Evolutionary conservation across 192 early-diverging fungal species (phyloP).

Genomic region (Linnemannia elongata): DNA sequence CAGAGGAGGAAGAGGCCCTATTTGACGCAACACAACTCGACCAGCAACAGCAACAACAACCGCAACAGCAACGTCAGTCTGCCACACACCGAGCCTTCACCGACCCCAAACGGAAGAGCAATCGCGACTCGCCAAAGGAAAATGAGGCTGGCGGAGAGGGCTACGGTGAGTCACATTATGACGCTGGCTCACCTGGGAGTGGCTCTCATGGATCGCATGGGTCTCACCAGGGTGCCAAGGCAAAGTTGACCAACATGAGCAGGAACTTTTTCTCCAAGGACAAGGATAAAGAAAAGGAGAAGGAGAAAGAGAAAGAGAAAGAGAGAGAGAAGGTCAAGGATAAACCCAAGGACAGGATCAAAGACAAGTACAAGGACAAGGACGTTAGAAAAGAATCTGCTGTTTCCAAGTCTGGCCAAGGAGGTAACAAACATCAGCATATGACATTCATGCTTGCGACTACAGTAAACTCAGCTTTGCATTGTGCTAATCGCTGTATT

Average conservation of each 20-base stretch:
- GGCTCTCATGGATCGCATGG: neutral
- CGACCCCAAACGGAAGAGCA: conserved; percentile 21
- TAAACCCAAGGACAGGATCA: conserved; percentile 18
- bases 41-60: neutral
- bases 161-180: neutral
- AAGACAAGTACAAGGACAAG: conserved; percentile 32
- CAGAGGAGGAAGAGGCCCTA: conserved; percentile 16
- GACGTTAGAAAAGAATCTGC: conserved; percentile 6
- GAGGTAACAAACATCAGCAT: neutral
- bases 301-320: conserved; percentile 35
- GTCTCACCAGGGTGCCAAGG: conserved; percentile 22
- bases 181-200: conserved; percentile 25
- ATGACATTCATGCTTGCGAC: too few relatives aligned
- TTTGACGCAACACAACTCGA: neutral
- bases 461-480: neutral
- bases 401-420: conserved; percentile 19
- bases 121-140: conserved; percentile 28
- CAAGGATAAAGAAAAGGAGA: conserved; percentile 35
- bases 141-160: neutral
- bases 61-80: neutral
- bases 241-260: conserved; percentile 48
- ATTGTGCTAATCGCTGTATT: neutral
- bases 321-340: conserved; percentile 16
- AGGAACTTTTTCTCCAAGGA: conserved; percentile 55
- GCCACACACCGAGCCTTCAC: neutral